A percentile compares a stretch with the other conserved stretches of the same genome.
Conservation (phyloP, 208 protist genomes). For the Endotrypanum monterogeii region DNA sequence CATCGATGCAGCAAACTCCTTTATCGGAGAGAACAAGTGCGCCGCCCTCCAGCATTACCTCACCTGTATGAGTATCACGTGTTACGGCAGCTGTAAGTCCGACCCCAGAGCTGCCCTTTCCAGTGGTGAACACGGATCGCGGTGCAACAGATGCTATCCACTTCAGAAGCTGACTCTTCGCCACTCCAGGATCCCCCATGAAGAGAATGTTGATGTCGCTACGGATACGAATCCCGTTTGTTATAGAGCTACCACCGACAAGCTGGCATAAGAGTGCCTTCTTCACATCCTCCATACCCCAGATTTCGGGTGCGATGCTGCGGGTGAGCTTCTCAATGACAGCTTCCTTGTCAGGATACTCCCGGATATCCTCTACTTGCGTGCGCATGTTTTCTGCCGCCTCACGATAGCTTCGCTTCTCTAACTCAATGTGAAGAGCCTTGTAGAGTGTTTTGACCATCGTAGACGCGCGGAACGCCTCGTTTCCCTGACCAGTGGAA, state of each 20-base stretch:
- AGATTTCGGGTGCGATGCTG: slow-evolving; percentile 98
- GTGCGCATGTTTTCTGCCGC: slow-evolving; percentile 66
- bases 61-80: slow-evolving; percentile 95
- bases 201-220: slow-evolving; percentile 99
- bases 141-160: slow-evolving; percentile 98
- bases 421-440: slow-evolving; percentile 70
- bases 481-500: slow-evolving; percentile 80
- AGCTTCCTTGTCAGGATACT: slow-evolving; percentile 75
- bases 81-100: slow-evolving; percentile 99
- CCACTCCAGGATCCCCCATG: slow-evolving; percentile 99
- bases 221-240: slow-evolving; percentile 91
- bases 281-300: slow-evolving; percentile 98
- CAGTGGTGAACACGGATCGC: slow-evolving; percentile 98
- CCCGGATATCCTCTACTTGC: slow-evolving; percentile 71
- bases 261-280: slow-evolving; percentile 97
- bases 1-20: slow-evolving; percentile 99
- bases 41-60: slow-evolving; percentile 95
- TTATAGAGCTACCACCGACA: slow-evolving; percentile 98
- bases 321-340: slow-evolving; percentile 97
- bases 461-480: slow-evolving; percentile 83
- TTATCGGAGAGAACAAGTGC: slow-evolving; percentile 97
- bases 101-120: slow-evolving; percentile 98
- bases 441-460: slow-evolving; percentile 88
- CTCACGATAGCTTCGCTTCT: slow-evolving; percentile 89
- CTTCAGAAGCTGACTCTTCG: slow-evolving; percentile 98